phyloP scores from a whole-genome alignment of 257 asterid genomes.

The Solanum microdontum region DNA sequence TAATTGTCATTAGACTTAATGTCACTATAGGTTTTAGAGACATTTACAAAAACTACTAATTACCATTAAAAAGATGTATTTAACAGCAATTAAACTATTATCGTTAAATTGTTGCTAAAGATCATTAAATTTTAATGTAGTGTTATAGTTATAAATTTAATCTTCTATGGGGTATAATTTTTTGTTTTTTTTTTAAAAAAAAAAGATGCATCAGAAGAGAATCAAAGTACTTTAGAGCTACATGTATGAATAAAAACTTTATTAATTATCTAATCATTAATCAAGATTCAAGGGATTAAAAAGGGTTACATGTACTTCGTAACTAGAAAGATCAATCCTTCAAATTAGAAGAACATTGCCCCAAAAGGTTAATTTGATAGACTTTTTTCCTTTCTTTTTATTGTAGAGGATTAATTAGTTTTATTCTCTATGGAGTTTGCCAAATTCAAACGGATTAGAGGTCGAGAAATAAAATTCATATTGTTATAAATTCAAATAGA shows the following conservation, averaged over 20 bases:
- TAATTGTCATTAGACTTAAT: no score
- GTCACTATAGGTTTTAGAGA: neutral
- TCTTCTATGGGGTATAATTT: neutral
- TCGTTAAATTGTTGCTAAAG: neutral
- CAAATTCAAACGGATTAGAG: neutral
- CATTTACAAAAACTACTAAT: neutral
- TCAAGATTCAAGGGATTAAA: neutral
- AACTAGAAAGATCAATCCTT: neutral
- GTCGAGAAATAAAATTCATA: neutral
- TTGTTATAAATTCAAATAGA: neutral
- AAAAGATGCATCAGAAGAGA: neutral
- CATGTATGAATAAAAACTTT: neutral
- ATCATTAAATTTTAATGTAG: neutral
- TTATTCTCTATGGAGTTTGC: neutral
- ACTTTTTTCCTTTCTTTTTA: neutral
- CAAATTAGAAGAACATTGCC: neutral
- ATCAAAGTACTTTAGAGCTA: neutral
- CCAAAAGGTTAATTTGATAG: neutral
- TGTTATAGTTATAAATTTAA: neutral
- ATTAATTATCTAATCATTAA: neutral
- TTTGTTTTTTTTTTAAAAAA: fast-evolving
- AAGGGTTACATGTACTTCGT: neutral
- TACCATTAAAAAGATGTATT: no score
- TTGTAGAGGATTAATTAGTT: neutral
- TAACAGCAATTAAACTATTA: no score